These are phyloP conservation scores for Gloeostereum incarnatum DNA, from an alignment of 768 basidiomycete genomes.

Conservation along the genomic window DNA sequence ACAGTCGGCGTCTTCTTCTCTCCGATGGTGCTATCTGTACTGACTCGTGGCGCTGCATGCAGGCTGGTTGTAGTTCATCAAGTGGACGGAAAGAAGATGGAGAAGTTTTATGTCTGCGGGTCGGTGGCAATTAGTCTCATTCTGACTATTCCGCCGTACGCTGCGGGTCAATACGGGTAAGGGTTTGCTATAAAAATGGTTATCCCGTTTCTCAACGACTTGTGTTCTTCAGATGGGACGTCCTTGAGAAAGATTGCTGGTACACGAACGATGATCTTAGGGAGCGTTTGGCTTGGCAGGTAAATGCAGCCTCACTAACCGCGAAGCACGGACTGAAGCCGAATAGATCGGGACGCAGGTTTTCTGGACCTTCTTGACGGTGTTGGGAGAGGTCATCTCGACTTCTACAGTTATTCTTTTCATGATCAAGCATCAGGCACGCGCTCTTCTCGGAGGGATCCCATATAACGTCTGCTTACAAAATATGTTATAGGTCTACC, in stretches of 20 bases:
- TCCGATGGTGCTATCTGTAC: not conserved
- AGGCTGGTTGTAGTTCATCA: constrained; percentile 13
- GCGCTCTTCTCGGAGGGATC: too few relatives aligned
- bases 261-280: constrained; percentile 11
- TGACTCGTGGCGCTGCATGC: not conserved
- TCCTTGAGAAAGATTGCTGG: constrained; percentile 13
- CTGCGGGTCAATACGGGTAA: constrained; percentile 13
- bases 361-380: constrained; percentile 10
- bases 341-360: constrained; percentile 13
- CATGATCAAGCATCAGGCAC: constrained; percentile 14
- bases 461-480: too few relatives aligned
- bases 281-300: constrained; percentile 13
- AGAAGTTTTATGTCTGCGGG: constrained; percentile 12
- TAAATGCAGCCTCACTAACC: too few relatives aligned
- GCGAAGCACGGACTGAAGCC: too few relatives aligned
- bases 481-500: too few relatives aligned
- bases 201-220: not conserved
- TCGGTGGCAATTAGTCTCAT: constrained; percentile 7
- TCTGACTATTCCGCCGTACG: constrained; percentile 13
- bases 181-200: not conserved
- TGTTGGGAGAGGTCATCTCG: constrained; percentile 8
- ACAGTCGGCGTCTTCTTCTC: too few relatives aligned
- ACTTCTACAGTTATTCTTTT: constrained; percentile 7
- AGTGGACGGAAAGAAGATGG: constrained; percentile 11
- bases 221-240: constrained; percentile 11